Conservation (phyloP, 2,329 filamentous ascomycete genomes). For the Thermoascus crustaceus region DNA sequence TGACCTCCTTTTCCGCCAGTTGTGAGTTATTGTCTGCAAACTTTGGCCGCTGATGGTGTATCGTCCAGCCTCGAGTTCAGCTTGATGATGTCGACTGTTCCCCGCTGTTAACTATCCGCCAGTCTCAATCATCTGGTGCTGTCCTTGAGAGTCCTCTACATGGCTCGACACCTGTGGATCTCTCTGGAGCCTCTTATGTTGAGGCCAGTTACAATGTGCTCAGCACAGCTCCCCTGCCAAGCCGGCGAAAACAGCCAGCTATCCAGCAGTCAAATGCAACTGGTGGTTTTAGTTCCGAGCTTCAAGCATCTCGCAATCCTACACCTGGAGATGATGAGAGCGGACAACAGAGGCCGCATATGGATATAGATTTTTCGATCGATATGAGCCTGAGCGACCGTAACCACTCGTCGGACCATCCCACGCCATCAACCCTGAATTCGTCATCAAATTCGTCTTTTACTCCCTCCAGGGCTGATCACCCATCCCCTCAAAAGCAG, state of each 20-base stretch:
- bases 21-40: too few relatives aligned
- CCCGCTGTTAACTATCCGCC: conserved; percentile 7
- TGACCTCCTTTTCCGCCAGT: background rate
- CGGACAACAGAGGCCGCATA: conserved; percentile 10
- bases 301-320: conserved; percentile 2
- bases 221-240: conserved; percentile 20
- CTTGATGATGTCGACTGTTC: conserved; percentile 7
- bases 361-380: conserved; percentile 27
- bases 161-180: background rate
- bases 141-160: conserved; percentile 1
- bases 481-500: conserved; percentile 18
- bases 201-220: conserved; percentile 5
- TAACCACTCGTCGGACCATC: conserved; percentile 25
- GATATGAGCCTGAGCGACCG: conserved; percentile 23
- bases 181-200: conserved; percentile 4
- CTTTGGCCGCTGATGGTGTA: too few relatives aligned
- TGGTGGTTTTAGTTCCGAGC: background rate
- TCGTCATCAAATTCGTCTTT: conserved; percentile 31
- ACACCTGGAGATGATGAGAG: conserved; percentile 4
- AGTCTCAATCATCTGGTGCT: conserved; percentile 4
- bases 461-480: conserved; percentile 21
- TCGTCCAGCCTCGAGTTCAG: too few relatives aligned
- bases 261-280: conserved; percentile 1
- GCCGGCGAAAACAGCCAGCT: conserved; percentile 13
- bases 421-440: conserved; percentile 28